Evolutionary conservation across 495 filamentous ascomycete species (phyloP).

Genomic region (Neurospora cerealis): DNA sequence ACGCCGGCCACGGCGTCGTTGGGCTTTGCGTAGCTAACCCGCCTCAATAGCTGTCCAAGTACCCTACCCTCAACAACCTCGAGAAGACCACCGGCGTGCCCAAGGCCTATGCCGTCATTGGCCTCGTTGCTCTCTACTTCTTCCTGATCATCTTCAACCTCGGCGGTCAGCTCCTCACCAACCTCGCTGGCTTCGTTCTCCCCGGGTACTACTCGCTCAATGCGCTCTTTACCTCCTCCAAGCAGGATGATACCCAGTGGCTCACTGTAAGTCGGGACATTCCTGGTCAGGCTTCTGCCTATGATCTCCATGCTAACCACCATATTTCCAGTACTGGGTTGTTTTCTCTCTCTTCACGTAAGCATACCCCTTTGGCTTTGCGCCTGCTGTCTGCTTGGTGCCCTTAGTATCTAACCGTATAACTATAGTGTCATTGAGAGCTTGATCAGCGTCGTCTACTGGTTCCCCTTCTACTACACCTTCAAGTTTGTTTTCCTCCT

Average conservation of each 20-base stretch:
- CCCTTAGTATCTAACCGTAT: constrained; percentile 2
- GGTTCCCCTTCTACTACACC: constrained; percentile 99
- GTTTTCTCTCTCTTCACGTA: constrained; percentile 86
- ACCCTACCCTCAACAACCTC: constrained; percentile 87
- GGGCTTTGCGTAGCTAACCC: constrained; percentile 8
- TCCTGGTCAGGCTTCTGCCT: background rate
- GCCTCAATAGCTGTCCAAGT: constrained; percentile 75
- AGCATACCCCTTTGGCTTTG: constrained; percentile 9
- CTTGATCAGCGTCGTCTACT: constrained; percentile 88
- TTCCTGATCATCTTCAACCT: constrained; percentile 99
- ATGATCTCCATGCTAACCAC: constrained; percentile 15
- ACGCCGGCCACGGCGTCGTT: constrained; percentile 2
- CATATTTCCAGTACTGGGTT: constrained; percentile 77
- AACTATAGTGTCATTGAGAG: constrained; percentile 68
- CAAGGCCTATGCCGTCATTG: constrained; percentile 92
- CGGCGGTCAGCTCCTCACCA: constrained; percentile 91
- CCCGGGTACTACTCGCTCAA: constrained; percentile 93
- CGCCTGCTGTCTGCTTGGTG: background rate
- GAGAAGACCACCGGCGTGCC: constrained; percentile 92
- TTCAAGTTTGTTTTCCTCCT: constrained; percentile 97
- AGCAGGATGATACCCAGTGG: constrained; percentile 88
- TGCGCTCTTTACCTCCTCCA: constrained; percentile 74
- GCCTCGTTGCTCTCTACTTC: constrained; percentile 79
- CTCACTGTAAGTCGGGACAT: constrained; percentile 42
- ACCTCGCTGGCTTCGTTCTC: constrained; percentile 87